These are phyloP conservation scores for Bruguiera sexangula DNA, from an alignment of 345 rosid genomes.

Conservation along the genomic window DNA sequence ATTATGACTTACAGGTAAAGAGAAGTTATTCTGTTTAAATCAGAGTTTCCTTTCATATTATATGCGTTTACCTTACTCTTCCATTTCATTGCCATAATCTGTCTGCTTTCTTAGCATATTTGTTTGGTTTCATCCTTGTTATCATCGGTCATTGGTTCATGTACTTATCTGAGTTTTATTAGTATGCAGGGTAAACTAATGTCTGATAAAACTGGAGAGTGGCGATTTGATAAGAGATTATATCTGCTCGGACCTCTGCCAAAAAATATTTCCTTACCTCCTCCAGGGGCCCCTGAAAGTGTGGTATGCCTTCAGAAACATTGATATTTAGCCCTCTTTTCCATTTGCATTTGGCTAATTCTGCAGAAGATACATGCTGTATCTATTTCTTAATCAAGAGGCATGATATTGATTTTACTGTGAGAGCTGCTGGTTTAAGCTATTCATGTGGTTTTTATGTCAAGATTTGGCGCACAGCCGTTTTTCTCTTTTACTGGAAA, in stretches of 20 bases:
- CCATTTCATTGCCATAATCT: background rate
- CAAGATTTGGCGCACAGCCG: no score
- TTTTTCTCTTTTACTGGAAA: no score
- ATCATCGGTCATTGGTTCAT: background rate
- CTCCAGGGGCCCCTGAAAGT: slow-evolving; percentile 88
- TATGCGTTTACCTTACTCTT: background rate
- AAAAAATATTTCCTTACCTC: slow-evolving; percentile 71
- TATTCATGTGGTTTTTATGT: no score
- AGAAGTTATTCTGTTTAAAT: background rate
- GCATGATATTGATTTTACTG: background rate
- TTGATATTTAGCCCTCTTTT: background rate
- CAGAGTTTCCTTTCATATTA: background rate
- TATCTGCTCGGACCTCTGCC: slow-evolving; percentile 67
- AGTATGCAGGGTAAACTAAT: slow-evolving; percentile 67
- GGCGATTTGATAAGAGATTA: slow-evolving; percentile 95
- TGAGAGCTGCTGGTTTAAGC: background rate
- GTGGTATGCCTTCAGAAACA: slow-evolving; percentile 57
- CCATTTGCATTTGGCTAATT: background rate
- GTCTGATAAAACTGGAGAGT: slow-evolving; percentile 82
- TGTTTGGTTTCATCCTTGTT: background rate
- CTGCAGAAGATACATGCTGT: background rate
- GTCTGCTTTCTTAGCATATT: background rate
- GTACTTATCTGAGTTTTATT: background rate
- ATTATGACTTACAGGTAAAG: slow-evolving; percentile 76
- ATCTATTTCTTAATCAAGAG: background rate